Base-by-base conservation (phyloP, 108 stramenopile species). In the Bacterosira constricta region DNA sequence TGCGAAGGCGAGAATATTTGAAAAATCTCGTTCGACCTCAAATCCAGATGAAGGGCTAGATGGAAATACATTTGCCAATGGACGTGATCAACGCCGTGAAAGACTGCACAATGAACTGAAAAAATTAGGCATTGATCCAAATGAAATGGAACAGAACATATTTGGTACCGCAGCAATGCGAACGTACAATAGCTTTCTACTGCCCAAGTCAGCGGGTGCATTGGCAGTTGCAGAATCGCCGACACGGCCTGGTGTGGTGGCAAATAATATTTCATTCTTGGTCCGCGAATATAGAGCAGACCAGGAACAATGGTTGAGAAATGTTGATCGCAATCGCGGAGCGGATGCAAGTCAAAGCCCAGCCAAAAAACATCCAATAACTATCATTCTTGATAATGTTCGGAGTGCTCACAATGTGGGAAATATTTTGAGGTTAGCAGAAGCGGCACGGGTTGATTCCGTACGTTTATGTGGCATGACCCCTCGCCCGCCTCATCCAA, bases 361-460 rank as follows among this genome's bases (percentile, higher is more conserved):
- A 18, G 25, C 10, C 1, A 10, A 51, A 20, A 54, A 71, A 23
- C 53, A 80, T 32, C 72, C 80, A 6, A 70, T 85, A 30, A 75
- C 68, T 18, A 78, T 85, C 15, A 50, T 85, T 46, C 60, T 85
- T 20, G 84, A 85, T 34, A 79, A 85, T 61, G 56, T 85, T 21
- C 78, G 84, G 41, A 82, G 81, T 27, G 84, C 84, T 10, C 77
- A 72, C 18, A 85, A 85, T 69, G 84, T 85, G 0, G 84, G 84
- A 3, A 85, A 85, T 50, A 85, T 85, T 45, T 53, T 85, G 51
- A 51, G 84, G 13, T 38, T 75, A 8, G 80, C 77, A 6, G 84
- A 85, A 42, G 81, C 84, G 17, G 71, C 84, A 15, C 62, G 65
- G 42, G 69, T 82, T 1, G 61, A 76, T 9, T 69, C 79, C 36